A percentile compares a stretch with the other conserved stretches of the same genome.
Conservation (phyloP, 1,139 yeast genomes). For the Wickerhamiella infanticola region DNA sequence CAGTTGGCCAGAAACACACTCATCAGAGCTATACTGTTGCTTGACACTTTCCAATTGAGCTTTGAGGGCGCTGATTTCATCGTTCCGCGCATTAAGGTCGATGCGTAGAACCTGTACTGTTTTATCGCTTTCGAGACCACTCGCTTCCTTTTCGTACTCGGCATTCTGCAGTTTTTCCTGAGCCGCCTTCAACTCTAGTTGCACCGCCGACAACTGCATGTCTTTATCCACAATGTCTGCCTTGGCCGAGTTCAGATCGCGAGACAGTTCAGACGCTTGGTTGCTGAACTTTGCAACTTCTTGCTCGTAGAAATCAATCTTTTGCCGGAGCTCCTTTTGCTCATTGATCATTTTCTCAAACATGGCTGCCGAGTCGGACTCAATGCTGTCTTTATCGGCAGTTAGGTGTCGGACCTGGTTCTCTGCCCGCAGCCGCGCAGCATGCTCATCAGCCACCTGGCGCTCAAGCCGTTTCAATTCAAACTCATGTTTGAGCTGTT, state of each 20-base stretch:
- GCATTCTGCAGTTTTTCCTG: background rate
- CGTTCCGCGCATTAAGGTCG: background rate
- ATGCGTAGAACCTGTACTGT: background rate
- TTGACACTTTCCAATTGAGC: background rate
- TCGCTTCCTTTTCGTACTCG: background rate
- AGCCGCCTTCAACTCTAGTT: background rate
- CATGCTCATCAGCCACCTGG: background rate
- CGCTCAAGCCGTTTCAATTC: background rate
- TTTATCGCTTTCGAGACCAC: background rate
- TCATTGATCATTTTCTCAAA: background rate
- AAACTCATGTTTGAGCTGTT: background rate
- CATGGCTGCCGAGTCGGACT: background rate
- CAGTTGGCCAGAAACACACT: background rate
- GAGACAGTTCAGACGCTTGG: background rate
- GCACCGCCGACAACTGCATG: background rate
- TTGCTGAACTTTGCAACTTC: background rate
- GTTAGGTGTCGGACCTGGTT: background rate
- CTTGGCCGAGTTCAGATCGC: background rate
- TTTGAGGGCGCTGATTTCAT: background rate
- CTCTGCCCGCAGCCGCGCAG: background rate
- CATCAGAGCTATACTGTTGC: background rate
- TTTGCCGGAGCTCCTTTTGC: background rate
- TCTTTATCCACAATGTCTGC: background rate
- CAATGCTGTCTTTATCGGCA: background rate
- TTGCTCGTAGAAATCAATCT: background rate